Conservation (phyloP, 805 yeast genomes). For the Suhomyces sp. region DNA sequence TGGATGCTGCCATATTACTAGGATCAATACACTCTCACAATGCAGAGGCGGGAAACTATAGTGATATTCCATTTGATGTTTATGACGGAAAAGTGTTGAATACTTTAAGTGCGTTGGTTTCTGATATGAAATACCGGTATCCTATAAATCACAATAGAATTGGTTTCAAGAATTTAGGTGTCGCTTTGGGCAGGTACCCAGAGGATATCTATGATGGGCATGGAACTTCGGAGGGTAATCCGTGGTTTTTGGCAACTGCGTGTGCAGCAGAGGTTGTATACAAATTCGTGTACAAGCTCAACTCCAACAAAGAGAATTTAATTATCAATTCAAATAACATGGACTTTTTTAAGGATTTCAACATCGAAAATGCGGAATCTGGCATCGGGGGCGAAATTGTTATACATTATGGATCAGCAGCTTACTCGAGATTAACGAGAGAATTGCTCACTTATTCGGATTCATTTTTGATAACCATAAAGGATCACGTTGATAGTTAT, state of each 20-base stretch:
- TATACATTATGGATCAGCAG: constrained; percentile 37
- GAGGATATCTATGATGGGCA: constrained; percentile 86
- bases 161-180: constrained; percentile 42
- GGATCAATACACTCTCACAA: constrained; percentile 51
- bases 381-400: constrained; percentile 20
- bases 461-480: constrained; percentile 58
- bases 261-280: constrained; percentile 64
- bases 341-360: constrained; percentile 33
- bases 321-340: constrained; percentile 30
- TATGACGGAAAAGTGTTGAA: constrained; percentile 56
- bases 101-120: constrained; percentile 59
- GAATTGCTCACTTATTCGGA: constrained; percentile 59
- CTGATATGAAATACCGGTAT: constrained; percentile 69
- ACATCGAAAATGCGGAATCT: constrained; percentile 16
- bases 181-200: constrained; percentile 87
- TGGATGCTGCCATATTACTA: constrained; percentile 73
- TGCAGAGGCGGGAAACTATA: constrained; percentile 29
- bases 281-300: constrained; percentile 48
- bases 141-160: constrained; percentile 64
- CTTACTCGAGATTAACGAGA: constrained; percentile 44
- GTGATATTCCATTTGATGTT: constrained; percentile 59
- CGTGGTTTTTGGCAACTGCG: constrained; percentile 85
- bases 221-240: constrained; percentile 75
- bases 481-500: constrained; percentile 56
- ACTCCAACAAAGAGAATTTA: constrained; percentile 40